Base-by-base conservation (phyloP, 2,329 filamentous ascomycete species). In the Ceratocystis colombiana region DNA sequence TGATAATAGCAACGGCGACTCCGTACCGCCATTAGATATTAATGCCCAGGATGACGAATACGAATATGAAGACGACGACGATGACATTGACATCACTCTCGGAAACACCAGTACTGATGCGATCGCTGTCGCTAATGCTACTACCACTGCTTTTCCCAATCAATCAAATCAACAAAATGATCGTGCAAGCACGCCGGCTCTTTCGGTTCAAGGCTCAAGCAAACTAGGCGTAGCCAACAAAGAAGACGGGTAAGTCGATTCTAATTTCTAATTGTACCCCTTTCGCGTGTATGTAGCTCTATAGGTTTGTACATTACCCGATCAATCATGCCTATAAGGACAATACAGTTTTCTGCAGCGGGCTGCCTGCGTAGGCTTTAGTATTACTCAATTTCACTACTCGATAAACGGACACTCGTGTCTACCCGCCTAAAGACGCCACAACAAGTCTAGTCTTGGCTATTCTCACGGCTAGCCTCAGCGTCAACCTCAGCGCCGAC, bases 41-140 rank as follows among this genome's bases (percentile, higher is more conserved):
- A 74, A 76, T 53, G 74, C 74, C 5, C 75, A 78, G 69, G 76
- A 78, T 37, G 75, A 77, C 67, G 77, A 80, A 70, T 76, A 78
- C 33, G 74, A 75, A 63, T 77, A 78, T 63, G 75, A 78, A 50
- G 75, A 76, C 46, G 82, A 80, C 41, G 75, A 80, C 48, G 81
- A 84, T 66, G 82, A 84, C 50, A 80, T 84, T 66, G 82, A 84
- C 70, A 83, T 84, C 73, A 82, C 84, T 70, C 74, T 84, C 12
- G 81, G 81, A 55, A 59, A 53, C 48, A 80, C 73, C 67, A 74
- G 70, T 59, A 68, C 65, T 5, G 65, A 64, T 12, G 41, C 64
- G 33, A 61, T 68, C 67, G 71, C 28, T 64, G 69, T 65, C 66
- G 66, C 37, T 48, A 62, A 57, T 15, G 12, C 10, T 15, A 15